Conservation (phyloP, 306 rosid genomes). For the Vigna nakashimae region DNA sequence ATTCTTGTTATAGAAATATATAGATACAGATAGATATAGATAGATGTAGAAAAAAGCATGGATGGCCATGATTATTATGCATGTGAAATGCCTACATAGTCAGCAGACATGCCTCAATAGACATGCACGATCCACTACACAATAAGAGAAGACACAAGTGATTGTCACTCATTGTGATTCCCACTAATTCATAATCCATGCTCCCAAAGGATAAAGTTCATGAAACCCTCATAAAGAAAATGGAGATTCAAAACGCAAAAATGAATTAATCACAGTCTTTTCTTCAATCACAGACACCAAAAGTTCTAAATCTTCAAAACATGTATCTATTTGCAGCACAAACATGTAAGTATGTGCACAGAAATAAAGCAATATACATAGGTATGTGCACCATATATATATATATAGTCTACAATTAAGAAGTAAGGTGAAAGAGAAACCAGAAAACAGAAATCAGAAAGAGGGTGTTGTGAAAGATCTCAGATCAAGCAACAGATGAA, state of each 20-base stretch:
- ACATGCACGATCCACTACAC: slow-evolving; percentile 27
- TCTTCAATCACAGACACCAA: background rate
- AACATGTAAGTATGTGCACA: background rate
- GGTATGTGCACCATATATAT: no score
- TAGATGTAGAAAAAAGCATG: slow-evolving; percentile 19
- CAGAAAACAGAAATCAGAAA: background rate
- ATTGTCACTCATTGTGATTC: slow-evolving; percentile 25
- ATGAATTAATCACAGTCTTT: background rate
- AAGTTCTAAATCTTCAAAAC: background rate
- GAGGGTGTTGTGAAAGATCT: background rate
- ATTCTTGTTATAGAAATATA: background rate
- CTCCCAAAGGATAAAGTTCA: slow-evolving; percentile 7
- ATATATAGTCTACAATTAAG: no score
- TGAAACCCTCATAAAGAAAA: background rate
- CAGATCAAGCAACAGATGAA: background rate
- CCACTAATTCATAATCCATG: slow-evolving; percentile 19
- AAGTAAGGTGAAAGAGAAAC: background rate
- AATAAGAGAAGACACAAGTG: slow-evolving; percentile 21
- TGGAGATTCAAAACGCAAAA: background rate
- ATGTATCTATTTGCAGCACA: background rate
- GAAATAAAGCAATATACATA: background rate
- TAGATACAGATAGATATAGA: background rate
- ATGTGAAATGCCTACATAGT: slow-evolving; percentile 34
- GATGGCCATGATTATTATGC: slow-evolving; percentile 14
- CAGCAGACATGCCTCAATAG: slow-evolving; percentile 24